Conservation (phyloP, 768 basidiomycete species). For the Calocybe cyanea region DNA sequence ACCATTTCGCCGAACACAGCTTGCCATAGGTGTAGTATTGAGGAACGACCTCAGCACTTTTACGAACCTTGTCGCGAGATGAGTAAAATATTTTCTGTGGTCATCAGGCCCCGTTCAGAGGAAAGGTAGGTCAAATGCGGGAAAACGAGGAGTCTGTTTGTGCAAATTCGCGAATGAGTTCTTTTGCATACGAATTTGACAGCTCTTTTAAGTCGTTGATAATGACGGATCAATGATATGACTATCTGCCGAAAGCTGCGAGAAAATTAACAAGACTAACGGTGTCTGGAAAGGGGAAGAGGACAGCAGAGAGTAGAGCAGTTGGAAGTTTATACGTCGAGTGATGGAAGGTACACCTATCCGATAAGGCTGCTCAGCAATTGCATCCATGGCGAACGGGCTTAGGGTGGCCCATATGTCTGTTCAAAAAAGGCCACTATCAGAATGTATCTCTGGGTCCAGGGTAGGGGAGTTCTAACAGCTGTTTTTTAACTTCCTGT, state of each 20-base stretch:
- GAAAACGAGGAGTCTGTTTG: conserved; percentile 93
- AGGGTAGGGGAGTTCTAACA: conserved; percentile 51
- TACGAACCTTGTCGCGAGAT: conserved; percentile 81
- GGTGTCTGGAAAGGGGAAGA: conserved; percentile 64
- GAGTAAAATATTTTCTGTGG: conserved; percentile 96
- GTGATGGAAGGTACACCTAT: not conserved
- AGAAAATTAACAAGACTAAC: conserved; percentile 60
- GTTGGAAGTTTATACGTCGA: conserved; percentile 11
- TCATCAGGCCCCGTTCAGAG: conserved; percentile 97
- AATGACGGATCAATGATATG: conserved; percentile 73
- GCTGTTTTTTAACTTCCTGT: conserved; percentile 93
- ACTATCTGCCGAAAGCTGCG: conserved; percentile 74
- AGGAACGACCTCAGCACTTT: not conserved
- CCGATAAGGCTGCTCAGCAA: conserved; percentile 59
- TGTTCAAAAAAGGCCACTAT: conserved; percentile 30
- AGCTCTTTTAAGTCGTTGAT: conserved; percentile 77
- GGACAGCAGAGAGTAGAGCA: conserved; percentile 60
- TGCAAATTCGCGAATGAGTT: conserved; percentile 88
- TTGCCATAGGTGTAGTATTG: conserved; percentile 47
- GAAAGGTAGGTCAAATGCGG: conserved; percentile 94
- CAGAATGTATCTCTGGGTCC: conserved; percentile 7
- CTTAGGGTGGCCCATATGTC: conserved; percentile 98
- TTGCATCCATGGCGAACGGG: conserved; percentile 94
- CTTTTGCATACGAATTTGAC: conserved; percentile 73
- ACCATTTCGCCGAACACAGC: conserved; percentile 96